Conservation (phyloP, 1,284 basidiomycete genomes). For the Anthracocystis setariae region DNA sequence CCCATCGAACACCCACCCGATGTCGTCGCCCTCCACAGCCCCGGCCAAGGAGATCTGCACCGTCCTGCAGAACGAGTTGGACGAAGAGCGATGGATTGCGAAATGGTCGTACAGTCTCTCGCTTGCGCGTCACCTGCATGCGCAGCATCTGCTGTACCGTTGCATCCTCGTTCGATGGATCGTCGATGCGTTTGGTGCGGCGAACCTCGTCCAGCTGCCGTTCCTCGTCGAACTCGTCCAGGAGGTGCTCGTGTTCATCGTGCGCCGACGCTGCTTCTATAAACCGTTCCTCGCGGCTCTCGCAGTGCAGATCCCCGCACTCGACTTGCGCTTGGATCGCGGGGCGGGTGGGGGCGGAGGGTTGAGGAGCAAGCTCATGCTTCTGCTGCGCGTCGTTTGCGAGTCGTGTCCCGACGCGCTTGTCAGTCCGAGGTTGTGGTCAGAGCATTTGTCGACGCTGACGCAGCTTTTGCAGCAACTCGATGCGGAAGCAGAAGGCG, state of each 20-base stretch:
- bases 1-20: constrained; percentile 14
- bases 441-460: constrained; percentile 26
- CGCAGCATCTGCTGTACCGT: constrained; percentile 83
- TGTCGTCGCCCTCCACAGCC: constrained; percentile 15
- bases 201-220: constrained; percentile 45
- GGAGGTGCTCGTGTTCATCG: constrained; percentile 35
- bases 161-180: constrained; percentile 84
- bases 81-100: constrained; percentile 79
- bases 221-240: constrained; percentile 46
- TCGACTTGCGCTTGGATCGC: constrained; percentile 29
- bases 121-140: constrained; percentile 78
- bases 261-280: constrained; percentile 35
- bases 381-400: constrained; percentile 35
- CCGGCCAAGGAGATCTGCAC: constrained; percentile 25
- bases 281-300: constrained; percentile 32
- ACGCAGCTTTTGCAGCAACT: constrained; percentile 28
- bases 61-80: constrained; percentile 71
- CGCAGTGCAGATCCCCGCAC: constrained; percentile 17
- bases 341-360: constrained; percentile 17
- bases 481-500: constrained; percentile 2
- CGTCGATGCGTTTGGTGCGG: constrained; percentile 75
- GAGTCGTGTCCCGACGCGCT: constrained; percentile 74
- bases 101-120: constrained; percentile 79
- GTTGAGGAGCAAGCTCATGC: constrained; percentile 32
- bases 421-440: constrained; percentile 73